Conservation (phyloP, 768 basidiomycete genomes). For the Agaricus blazei region DNA sequence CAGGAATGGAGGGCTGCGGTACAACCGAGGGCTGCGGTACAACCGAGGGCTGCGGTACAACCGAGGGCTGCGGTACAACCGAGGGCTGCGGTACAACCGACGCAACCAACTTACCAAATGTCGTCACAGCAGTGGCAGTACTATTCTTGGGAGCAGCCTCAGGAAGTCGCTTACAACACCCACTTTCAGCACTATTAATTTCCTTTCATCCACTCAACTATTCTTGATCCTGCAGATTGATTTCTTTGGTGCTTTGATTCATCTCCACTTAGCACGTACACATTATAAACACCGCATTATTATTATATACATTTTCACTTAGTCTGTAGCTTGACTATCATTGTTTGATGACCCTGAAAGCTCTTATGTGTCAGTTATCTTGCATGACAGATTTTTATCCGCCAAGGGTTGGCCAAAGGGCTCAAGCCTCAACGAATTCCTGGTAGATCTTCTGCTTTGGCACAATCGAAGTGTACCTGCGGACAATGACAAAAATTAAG, state of each 20-base stretch:
- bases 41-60: too few species aligned
- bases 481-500: not conserved
- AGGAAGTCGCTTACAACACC: conserved; percentile 1
- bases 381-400: conserved; percentile 76
- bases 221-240: not conserved
- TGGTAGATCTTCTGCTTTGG: conserved; percentile 64
- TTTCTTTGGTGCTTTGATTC: not conserved
- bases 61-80: too few species aligned
- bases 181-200: conserved; percentile 4
- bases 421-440: too few species aligned
- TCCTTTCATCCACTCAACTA: not conserved
- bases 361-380: conserved; percentile 51
- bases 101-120: not conserved
- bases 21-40: too few species aligned
- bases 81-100: too few species aligned
- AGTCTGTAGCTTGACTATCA: not conserved
- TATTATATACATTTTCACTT: not conserved
- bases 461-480: conserved; percentile 65
- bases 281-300: not conserved
- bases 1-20: not conserved
- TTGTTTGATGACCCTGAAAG: not conserved
- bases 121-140: conserved; percentile 5
- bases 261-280: not conserved
- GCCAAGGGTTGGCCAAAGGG: too few species aligned
- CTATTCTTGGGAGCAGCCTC: conserved; percentile 4